Evolutionary conservation across 495 filamentous ascomycete species (phyloP).

Genomic region (Letharia lupina): DNA sequence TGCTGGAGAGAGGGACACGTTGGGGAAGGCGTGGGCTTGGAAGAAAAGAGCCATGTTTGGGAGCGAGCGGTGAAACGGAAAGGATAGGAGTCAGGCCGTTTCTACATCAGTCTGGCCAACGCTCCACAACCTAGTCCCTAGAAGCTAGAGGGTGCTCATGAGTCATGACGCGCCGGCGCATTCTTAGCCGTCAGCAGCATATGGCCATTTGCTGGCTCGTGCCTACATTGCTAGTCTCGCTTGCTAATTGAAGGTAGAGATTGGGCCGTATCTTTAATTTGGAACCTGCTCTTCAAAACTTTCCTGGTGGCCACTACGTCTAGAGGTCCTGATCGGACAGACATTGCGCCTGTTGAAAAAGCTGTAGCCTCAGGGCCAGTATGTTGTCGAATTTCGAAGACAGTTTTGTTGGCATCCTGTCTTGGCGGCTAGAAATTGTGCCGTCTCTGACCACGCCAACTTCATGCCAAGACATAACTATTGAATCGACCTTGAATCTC

Average conservation of each 20-base stretch:
- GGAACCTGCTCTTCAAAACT: not conserved
- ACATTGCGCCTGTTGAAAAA: not conserved
- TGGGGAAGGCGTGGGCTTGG: slow-evolving; percentile 33
- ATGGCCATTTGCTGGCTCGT: not conserved
- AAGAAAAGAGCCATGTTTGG: slow-evolving; percentile 22
- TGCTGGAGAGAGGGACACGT: slow-evolving; percentile 66
- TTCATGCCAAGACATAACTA: not conserved
- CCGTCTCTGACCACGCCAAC: not conserved
- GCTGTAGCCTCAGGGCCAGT: not conserved
- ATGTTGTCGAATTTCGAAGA: too few relatives aligned
- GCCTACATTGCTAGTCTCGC: not conserved
- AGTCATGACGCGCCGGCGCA: not conserved
- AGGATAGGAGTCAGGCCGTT: not conserved
- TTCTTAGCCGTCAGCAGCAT: not conserved
- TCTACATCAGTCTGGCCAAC: not conserved
- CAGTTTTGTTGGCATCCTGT: not conserved
- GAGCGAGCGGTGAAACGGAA: slow-evolving; percentile 12
- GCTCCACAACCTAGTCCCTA: not conserved
- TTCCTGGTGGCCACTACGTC: not conserved
- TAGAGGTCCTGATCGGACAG: not conserved
- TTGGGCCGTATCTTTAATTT: not conserved
- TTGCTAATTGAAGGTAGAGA: not conserved
- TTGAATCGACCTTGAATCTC: not conserved
- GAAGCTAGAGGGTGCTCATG: not conserved
- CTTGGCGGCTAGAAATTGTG: not conserved